Conservation (phyloP, 768 basidiomycete genomes). For the Trametes villosa region DNA sequence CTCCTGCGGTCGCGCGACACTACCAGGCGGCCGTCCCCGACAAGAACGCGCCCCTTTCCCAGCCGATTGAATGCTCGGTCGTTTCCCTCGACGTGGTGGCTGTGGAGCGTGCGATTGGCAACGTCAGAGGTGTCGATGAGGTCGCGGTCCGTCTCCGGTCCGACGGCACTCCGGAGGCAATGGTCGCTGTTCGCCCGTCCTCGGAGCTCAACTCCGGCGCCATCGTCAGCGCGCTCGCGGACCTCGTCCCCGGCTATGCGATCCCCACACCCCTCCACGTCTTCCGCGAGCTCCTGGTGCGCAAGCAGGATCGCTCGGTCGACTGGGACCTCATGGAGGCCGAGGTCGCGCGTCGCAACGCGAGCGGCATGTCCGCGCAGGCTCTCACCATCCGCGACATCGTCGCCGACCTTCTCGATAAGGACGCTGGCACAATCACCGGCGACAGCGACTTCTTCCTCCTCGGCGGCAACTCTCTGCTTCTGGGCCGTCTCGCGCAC, state of each 20-base stretch:
- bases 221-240: slow-evolving; percentile 24
- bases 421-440: slow-evolving; percentile 26
- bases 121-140: slow-evolving; percentile 39
- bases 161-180: slow-evolving; percentile 44
- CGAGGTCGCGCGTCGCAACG: slow-evolving; percentile 23
- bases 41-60: slow-evolving; percentile 38
- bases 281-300: slow-evolving; percentile 24
- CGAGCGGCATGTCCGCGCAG: slow-evolving; percentile 21
- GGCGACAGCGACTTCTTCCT: slow-evolving; percentile 33
- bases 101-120: slow-evolving; percentile 35
- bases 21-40: slow-evolving; percentile 44
- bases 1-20: slow-evolving; percentile 43
- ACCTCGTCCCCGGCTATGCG: slow-evolving; percentile 43
- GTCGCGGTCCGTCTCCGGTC: slow-evolving; percentile 38
- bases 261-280: slow-evolving; percentile 45
- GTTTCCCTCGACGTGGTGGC: slow-evolving; percentile 37
- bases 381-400: slow-evolving; percentile 27
- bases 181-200: slow-evolving; percentile 37
- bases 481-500: slow-evolving; percentile 31
- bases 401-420: slow-evolving; percentile 27
- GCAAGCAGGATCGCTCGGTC: neutral
- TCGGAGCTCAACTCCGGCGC: slow-evolving; percentile 25
- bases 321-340: slow-evolving; percentile 44
- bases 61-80: slow-evolving; percentile 42
- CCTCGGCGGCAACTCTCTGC: slow-evolving; percentile 53